Evolutionary conservation across 371 early-diverging fungal species (phyloP).

Genomic region (Smittium culicis): DNA sequence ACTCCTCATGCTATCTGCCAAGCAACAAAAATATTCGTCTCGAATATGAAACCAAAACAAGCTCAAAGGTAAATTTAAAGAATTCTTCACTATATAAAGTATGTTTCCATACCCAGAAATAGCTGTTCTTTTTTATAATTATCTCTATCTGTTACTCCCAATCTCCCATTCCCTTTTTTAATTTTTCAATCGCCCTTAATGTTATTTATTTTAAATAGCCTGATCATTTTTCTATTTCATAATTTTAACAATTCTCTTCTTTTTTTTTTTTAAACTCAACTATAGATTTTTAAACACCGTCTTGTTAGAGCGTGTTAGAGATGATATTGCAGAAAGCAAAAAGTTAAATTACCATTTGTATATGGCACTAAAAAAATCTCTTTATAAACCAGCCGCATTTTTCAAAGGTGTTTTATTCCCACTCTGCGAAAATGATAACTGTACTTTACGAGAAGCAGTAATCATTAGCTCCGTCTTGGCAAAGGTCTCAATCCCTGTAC

Average conservation of each 20-base stretch:
- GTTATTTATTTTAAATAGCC: too few relatives aligned
- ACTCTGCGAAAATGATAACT: slow-evolving; percentile 82
- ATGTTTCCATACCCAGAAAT: too few relatives aligned
- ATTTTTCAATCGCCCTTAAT: too few relatives aligned
- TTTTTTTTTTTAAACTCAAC: too few relatives aligned
- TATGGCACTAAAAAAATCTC: slow-evolving; percentile 86
- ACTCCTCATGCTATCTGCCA: slow-evolving; percentile 90
- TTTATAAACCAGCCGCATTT: slow-evolving; percentile 94
- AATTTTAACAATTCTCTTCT: too few relatives aligned
- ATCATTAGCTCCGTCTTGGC: slow-evolving; percentile 82
- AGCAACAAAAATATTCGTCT: slow-evolving; percentile 90
- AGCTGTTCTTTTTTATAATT: too few relatives aligned
- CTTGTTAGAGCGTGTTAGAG: slow-evolving; percentile 78
- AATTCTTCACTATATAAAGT: too few relatives aligned
- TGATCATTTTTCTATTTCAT: too few relatives aligned
- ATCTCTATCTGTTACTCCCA: too few relatives aligned
- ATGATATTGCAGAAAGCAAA: slow-evolving; percentile 86
- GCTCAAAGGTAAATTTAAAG: slow-evolving; percentile 61
- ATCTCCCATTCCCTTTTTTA: too few relatives aligned
- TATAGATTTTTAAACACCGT: slow-evolving; percentile 59
- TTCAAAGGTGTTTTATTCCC: slow-evolving; percentile 96
- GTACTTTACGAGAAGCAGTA: slow-evolving; percentile 94
- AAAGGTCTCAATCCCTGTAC: slow-evolving; percentile 84
- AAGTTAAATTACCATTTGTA: slow-evolving; percentile 93
- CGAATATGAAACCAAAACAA: slow-evolving; percentile 80